Conservation (phyloP, 805 yeast genomes). For the Crinitomyces ghanaensis region DNA sequence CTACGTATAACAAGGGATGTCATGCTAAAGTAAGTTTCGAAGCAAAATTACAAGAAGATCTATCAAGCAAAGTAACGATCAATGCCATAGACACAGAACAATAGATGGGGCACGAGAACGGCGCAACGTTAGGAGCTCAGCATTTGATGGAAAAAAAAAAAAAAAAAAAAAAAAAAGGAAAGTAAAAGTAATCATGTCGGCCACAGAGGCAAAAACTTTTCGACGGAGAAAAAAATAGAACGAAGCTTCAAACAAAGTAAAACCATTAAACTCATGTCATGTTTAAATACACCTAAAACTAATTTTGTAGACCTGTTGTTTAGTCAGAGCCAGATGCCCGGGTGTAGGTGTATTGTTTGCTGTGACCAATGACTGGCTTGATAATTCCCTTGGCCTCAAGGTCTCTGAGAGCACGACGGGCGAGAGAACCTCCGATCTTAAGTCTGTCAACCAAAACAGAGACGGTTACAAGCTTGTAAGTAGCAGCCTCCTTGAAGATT, state of each 20-base stretch:
- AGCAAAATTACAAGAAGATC: no score
- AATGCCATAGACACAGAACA: no score
- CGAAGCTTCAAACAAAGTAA: slow-evolving; percentile 1
- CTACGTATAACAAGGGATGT: no score
- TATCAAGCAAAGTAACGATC: no score
- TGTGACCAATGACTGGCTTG: slow-evolving; percentile 87
- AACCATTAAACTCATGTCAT: slow-evolving; percentile 2
- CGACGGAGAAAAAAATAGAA: neutral
- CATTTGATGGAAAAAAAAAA: no score
- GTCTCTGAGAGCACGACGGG: slow-evolving; percentile 95
- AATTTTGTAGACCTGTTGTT: slow-evolving; percentile 4
- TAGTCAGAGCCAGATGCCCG: slow-evolving; percentile 15
- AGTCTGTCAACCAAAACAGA: slow-evolving; percentile 98
- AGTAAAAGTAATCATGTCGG: neutral
- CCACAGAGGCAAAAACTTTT: neutral
- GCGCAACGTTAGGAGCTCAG: no score
- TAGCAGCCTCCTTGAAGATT: slow-evolving; percentile 97
- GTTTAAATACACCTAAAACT: neutral
- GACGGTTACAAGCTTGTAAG: slow-evolving; percentile 96
- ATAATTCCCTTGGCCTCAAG: slow-evolving; percentile 92
- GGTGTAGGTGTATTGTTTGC: slow-evolving; percentile 91
- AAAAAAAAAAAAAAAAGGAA: neutral
- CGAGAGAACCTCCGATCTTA: slow-evolving; percentile 98
- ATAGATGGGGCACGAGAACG: no score
- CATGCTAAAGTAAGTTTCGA: no score